Percentiles rank a stretch among this genome's conserved stretches.
Conservation (phyloP, 2,329 filamentous ascomycete genomes). For the Exophiala sp. region DNA sequence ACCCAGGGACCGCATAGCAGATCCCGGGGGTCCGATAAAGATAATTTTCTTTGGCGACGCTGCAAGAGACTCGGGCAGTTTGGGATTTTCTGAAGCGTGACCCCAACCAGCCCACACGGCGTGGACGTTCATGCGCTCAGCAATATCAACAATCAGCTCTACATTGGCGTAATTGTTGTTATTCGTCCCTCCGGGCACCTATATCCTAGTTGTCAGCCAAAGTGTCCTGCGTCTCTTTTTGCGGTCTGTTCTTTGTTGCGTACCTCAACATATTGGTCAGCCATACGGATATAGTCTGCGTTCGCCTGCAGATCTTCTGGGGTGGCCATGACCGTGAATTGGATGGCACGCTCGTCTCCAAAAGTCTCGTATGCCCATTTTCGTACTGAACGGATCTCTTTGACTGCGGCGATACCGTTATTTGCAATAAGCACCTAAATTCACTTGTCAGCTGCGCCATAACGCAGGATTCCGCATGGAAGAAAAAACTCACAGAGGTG, state of each 20-base stretch:
- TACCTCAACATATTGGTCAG: slow-evolving; percentile 94
- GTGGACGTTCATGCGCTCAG: slow-evolving; percentile 96
- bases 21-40: slow-evolving; percentile 96
- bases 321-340: slow-evolving; percentile 99
- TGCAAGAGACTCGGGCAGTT: slow-evolving; percentile 89
- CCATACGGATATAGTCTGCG: slow-evolving; percentile 99
- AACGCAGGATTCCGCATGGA: background rate
- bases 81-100: slow-evolving; percentile 97
- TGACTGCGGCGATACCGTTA: slow-evolving; percentile 98
- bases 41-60: slow-evolving; percentile 98
- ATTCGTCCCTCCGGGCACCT: slow-evolving; percentile 94
- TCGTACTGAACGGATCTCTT: slow-evolving; percentile 96
- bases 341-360: slow-evolving; percentile 94
- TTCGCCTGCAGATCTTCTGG: slow-evolving; percentile 96
- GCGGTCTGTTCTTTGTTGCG: slow-evolving; percentile 25
- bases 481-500: slow-evolving; percentile 66
- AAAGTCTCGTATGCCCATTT: slow-evolving; percentile 99
- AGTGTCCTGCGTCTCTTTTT: background rate
- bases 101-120: slow-evolving; percentile 99
- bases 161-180: slow-evolving; percentile 99
- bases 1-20: slow-evolving; percentile 96
- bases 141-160: slow-evolving; percentile 96
- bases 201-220: slow-evolving; percentile 17
- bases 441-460: slow-evolving; percentile 21
- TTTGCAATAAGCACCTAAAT: slow-evolving; percentile 91